Evolutionary conservation across 192 early-diverging fungal genomes (phyloP).

Genomic region (Backusella westeae): DNA sequence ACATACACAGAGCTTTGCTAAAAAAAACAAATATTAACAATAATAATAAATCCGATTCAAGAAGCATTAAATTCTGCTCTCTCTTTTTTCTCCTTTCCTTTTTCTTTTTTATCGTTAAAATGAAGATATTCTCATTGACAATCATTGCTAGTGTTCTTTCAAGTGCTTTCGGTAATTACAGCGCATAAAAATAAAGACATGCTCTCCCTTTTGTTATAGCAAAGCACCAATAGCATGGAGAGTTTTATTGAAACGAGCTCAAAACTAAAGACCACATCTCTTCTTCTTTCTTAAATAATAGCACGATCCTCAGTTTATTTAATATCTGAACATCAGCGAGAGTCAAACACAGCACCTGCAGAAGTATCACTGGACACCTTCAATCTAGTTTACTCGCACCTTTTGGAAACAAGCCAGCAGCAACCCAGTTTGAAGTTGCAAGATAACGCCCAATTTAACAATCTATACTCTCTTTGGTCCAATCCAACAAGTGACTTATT

Average conservation of each 20-base stretch:
- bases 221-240: background rate
- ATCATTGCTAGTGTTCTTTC: background rate
- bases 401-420: slow-evolving; percentile 14
- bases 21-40: background rate
- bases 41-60: background rate
- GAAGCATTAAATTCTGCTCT: background rate
- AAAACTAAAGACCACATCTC: background rate
- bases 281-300: background rate
- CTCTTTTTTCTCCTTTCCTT: background rate
- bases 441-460: background rate
- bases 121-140: slow-evolving; percentile 10
- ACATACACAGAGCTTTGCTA: no score
- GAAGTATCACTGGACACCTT: slow-evolving; percentile 21
- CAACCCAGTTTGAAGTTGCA: slow-evolving; percentile 15
- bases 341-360: slow-evolving; percentile 9
- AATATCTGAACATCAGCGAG: background rate
- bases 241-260: no score
- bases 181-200: no score
- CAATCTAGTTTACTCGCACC: slow-evolving; percentile 16
- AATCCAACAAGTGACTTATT: slow-evolving; percentile 9
- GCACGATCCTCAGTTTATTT: slow-evolving; percentile 27
- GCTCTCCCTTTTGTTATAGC: background rate
- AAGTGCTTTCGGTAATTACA: slow-evolving; percentile 5
- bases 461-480: slow-evolving; percentile 9
- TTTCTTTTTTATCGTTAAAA: background rate